Base-by-base conservation (phyloP, 2,329 filamentous ascomycete species). In the Fusarium foetens region DNA sequence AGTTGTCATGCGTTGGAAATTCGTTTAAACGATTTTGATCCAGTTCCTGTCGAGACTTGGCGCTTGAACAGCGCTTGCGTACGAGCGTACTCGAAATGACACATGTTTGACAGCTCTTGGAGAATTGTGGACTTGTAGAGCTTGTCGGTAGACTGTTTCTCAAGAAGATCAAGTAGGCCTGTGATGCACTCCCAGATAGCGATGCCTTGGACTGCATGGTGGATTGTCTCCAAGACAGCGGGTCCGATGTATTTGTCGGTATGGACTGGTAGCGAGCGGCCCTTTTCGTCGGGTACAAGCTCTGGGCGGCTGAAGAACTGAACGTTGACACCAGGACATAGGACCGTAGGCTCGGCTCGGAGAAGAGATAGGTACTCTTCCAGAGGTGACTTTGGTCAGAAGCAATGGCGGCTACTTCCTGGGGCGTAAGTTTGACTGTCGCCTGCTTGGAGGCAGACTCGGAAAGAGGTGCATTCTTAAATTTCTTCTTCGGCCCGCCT, bases 71-170 rank as follows among this genome's bases (percentile, higher is more conserved):
- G 29, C 17, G 74, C 68, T 42, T 85, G 83, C 0, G 78, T 73
- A 3, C 83, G 82, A 2, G 45, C 55, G 51, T 83, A 87, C 54
- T 86, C 85, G 1, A 85, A 63, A n/a, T 86, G 77, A 27, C 81
- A 84, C 8, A 84, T 59, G 51, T 86, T 86, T 31, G 81, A 79
- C 0, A 87, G 66, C 53, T 88, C 85, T 64, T 87, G 84, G 5
- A 85, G 76, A 13, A 87, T 58, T 2, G 82, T 77, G 2, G 69
- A 71, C 9, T 73, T 77, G 41, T 79, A 79, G 1, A 71, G 63
- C 70, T 83, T 84, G 25, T 78, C 71, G 39, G 77, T 72, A 0
- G 39, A 21, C 0, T 60, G 64, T 8, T 8, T 45, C 13, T 23
- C 19, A 2, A 85, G 77, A 2, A 81, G 67, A 8, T 79, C 67